These are phyloP conservation scores for Blastomyces silverae DNA, from an alignment of 2,329 filamentous ascomycete genomes.

Conservation along the genomic window DNA sequence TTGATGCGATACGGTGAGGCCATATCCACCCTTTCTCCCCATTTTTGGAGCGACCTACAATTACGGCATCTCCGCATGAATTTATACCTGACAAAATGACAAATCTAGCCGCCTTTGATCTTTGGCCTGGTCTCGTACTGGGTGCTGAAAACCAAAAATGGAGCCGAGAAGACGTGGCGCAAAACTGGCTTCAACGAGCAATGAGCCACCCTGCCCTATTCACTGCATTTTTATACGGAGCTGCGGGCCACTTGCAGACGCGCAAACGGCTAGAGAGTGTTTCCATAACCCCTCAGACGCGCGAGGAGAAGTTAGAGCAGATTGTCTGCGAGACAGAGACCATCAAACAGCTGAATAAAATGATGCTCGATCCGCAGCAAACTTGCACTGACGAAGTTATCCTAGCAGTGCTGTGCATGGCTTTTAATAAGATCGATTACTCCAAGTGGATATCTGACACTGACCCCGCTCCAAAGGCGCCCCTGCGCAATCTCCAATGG, in stretches of 20 bases:
- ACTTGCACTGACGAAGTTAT: conserved; percentile 27
- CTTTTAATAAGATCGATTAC: conserved; percentile 26
- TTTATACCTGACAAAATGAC: not conserved
- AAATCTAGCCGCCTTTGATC: conserved; percentile 19
- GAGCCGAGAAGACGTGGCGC: conserved; percentile 18
- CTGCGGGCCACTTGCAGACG: conserved; percentile 22
- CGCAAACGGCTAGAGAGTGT: conserved; percentile 19
- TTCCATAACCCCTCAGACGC: conserved; percentile 19
- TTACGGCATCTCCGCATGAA: not conserved
- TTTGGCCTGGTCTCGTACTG: conserved; percentile 22
- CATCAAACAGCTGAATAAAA: conserved; percentile 26
- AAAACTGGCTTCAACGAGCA: conserved; percentile 21
- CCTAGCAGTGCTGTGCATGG: conserved; percentile 26
- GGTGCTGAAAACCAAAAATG: conserved; percentile 19
- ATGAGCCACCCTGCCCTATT: conserved; percentile 20
- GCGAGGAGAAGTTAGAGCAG: conserved; percentile 21
- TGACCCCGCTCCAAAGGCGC: conserved; percentile 25
- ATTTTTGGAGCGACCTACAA: not conserved
- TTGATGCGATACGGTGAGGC: conserved; percentile 22
- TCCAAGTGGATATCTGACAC: conserved; percentile 17
- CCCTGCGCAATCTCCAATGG: conserved; percentile 26
- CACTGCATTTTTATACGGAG: conserved; percentile 22
- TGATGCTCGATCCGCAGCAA: conserved; percentile 23
- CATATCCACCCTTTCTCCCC: not conserved
- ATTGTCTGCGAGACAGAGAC: conserved; percentile 24